Conservation (phyloP, 225 moss, liverwort and hornwort genomes). For the Bryoerythrophyllum caledonicum region DNA sequence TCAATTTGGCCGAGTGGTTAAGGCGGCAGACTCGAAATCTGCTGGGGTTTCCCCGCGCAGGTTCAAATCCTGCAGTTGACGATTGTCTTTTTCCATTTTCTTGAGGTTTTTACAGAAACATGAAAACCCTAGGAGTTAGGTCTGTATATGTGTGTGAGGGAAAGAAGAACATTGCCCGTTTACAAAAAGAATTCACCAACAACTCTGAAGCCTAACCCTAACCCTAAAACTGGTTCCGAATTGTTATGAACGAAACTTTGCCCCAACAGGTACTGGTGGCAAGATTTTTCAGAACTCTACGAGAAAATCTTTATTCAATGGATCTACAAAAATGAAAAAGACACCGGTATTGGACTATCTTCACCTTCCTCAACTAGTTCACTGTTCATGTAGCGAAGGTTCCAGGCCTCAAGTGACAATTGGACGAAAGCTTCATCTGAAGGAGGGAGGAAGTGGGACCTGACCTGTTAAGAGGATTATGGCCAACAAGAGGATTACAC, state of each 20-base stretch:
- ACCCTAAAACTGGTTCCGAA: too few species aligned
- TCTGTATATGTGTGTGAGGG: too few species aligned
- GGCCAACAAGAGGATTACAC: too few species aligned
- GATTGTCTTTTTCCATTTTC: background rate
- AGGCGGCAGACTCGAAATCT: slow-evolving; percentile 40
- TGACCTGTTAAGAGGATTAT: background rate
- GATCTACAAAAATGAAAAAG: background rate
- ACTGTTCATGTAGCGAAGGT: background rate
- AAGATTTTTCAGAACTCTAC: background rate
- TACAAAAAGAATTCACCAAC: too few species aligned
- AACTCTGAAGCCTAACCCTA: too few species aligned
- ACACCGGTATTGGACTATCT: background rate
- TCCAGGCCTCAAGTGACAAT: background rate
- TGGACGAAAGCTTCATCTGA: slow-evolving; percentile 8
- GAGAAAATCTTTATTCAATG: background rate
- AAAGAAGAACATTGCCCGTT: too few species aligned
- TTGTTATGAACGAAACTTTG: background rate
- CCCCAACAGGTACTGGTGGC: background rate
- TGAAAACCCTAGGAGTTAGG: too few species aligned
- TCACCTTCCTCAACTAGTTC: background rate
- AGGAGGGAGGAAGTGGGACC: background rate
- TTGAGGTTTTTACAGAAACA: too few species aligned
- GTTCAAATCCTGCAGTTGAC: slow-evolving; percentile 44
- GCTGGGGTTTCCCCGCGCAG: slow-evolving; percentile 34
- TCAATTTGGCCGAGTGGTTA: slow-evolving; percentile 37